Conservation (phyloP, 805 yeast genomes). For the Starmerella kuoi region DNA sequence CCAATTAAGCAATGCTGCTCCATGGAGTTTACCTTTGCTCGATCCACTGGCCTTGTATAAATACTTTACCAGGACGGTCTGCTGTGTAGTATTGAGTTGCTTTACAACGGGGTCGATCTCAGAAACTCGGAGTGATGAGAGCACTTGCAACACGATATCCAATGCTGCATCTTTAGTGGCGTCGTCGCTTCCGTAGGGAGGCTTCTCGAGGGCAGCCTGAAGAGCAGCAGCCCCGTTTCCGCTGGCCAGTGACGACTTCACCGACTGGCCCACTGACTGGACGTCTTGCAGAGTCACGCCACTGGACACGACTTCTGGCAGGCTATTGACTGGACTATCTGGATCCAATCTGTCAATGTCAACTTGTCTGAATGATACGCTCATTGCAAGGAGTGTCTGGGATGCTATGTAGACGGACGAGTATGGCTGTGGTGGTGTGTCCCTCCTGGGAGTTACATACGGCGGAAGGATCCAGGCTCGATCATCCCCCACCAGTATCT, state of each 20-base stretch:
- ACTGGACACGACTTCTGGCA: conserved; percentile 50
- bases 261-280: conserved; percentile 41
- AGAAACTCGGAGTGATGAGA: conserved; percentile 51
- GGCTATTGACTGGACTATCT: conserved; percentile 49
- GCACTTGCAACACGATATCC: conserved; percentile 52
- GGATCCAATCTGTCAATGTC: conserved; percentile 87
- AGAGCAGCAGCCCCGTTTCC: conserved; percentile 66
- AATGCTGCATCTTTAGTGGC: conserved; percentile 41
- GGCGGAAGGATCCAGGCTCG: too few species aligned
- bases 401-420: too few species aligned
- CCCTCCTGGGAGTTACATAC: too few species aligned
- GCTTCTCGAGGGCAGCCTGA: conserved; percentile 47
- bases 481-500: too few species aligned
- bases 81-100: conserved; percentile 48
- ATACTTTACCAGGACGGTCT: conserved; percentile 68
- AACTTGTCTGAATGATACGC: conserved; percentile 48
- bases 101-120: conserved; percentile 56
- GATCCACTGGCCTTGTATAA: conserved; percentile 75
- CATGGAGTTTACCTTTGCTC: conserved; percentile 52
- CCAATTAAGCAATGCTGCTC: conserved; percentile 81
- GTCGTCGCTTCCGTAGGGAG: conserved; percentile 73
- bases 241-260: conserved; percentile 51
- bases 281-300: conserved; percentile 44
- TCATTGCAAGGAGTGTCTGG: conserved; percentile 2
- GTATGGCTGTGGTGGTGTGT: background rate